Evolutionary conservation across 148 eudicot species (phyloP).

Genomic region (Silene uniflora): DNA sequence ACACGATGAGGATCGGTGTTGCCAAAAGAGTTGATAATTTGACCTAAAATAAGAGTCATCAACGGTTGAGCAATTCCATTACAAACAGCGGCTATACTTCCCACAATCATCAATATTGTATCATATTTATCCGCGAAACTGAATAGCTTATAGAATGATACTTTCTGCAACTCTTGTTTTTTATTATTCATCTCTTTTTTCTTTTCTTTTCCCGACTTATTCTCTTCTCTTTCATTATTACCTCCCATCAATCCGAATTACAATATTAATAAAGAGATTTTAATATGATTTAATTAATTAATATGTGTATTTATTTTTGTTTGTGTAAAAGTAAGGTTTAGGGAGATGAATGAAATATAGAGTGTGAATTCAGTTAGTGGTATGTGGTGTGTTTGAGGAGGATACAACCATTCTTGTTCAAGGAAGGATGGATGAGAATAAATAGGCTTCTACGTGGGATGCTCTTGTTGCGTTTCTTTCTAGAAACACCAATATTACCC

Average conservation of each 20-base stretch:
- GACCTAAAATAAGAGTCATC: conserved; percentile 58
- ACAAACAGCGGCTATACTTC: conserved; percentile 42
- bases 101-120: conserved; percentile 46
- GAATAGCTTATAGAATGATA: conserved; percentile 51
- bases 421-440: neutral
- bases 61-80: conserved; percentile 70
- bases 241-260: neutral
- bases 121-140: conserved; percentile 51
- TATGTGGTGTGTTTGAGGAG: neutral
- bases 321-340: no score
- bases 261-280: no score
- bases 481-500: neutral
- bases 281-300: no score
- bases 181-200: neutral
- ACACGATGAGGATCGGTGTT: conserved; percentile 29
- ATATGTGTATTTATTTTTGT: no score
- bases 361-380: neutral
- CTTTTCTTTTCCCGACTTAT: neutral
- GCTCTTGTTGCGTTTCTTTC: conserved; percentile 4
- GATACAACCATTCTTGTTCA: neutral
- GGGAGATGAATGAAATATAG: no score
- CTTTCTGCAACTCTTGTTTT: conserved; percentile 30
- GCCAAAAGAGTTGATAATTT: conserved; percentile 60
- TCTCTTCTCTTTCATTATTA: neutral
- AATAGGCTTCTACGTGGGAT: conserved; percentile 4